Base-by-base conservation (phyloP, 441 rosid species). In the Omphalea diandra region DNA sequence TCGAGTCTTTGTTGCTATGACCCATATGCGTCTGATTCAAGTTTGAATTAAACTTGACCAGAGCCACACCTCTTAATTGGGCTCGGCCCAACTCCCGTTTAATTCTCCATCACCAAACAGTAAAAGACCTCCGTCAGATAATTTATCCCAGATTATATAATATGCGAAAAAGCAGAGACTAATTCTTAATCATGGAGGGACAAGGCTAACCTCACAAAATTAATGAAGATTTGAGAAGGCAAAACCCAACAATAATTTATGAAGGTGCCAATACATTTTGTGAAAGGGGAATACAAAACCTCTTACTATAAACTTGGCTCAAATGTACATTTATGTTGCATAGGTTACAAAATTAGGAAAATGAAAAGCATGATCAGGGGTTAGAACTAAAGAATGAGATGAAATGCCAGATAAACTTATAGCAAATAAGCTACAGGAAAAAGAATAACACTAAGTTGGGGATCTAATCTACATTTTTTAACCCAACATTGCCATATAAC, bases 291-390 rank as follows among this genome's bases (percentile, higher is more conserved):
- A 73, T 73, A 72, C 65, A 63, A n/a, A 57, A 75, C 35, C 67
- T 63, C 78, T 78, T 69, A 60, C 79, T 64, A 72, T 67, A 53
- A 43, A 52, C 68, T 74, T 50, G 72, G 74, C 80, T 77, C 78
- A 72, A 74, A 76, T 82, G 75, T 82, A 84, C 88, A 84, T 43
- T n/a, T 20, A 73, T 74, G 77, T 73, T 79, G 76, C 86, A 81
- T 31, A 59, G 47, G 52, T 73, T 75, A 69, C 74, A 70, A 77
- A 70, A 71, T 35, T 61, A 35, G 64, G 71, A 44, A 14, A 62
- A 59, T 3, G 8, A 32, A 31, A 5, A 40, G 14, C 54, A 26
- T 38, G 24, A 24, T 70, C 79, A 65, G 61, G 40, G 71, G 70
- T 75, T 67, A 65, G 68, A 41, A 29, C 68, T 67, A 66, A 73